Conservation (phyloP, 2,329 filamentous ascomycete genomes). For the Sclerotinia spermophila region DNA sequence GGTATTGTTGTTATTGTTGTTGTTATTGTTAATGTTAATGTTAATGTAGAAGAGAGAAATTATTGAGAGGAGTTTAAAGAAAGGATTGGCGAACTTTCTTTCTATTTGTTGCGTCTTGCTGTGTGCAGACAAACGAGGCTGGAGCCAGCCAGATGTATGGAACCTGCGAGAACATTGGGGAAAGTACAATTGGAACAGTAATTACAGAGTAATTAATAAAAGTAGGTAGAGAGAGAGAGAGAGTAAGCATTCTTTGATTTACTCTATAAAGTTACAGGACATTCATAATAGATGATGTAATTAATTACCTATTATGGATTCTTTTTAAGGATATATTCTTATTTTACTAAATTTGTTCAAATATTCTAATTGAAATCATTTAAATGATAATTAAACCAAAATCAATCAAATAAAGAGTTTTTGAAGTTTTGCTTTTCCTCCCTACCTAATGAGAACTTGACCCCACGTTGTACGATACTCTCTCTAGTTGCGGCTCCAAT, state of each 20-base stretch:
- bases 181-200: conserved; percentile 1
- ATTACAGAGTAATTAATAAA: background rate
- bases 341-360: background rate
- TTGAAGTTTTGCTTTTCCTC: background rate
- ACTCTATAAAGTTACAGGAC: too few species aligned
- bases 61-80: background rate
- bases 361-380: background rate
- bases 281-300: background rate
- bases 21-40: too few species aligned
- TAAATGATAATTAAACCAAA: background rate
- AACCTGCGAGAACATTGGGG: conserved; percentile 18
- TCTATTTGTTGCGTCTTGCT: conserved; percentile 8
- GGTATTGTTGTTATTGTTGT: conserved; percentile 1
- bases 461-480: conserved; percentile 8
- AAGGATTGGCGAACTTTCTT: conserved; percentile 18
- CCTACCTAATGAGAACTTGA: background rate
- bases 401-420: too few species aligned
- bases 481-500: conserved; percentile 8
- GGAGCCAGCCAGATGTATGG: conserved; percentile 13
- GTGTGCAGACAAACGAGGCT: conserved; percentile 17
- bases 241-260: background rate
- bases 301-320: background rate
- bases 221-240: background rate
- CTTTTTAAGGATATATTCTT: background rate
- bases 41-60: conserved; percentile 7